A percentile compares a stretch with the other conserved stretches of the same genome.
phyloP scores from a whole-genome alignment of 805 yeast species.

The Debaryomyces castellii region DNA sequence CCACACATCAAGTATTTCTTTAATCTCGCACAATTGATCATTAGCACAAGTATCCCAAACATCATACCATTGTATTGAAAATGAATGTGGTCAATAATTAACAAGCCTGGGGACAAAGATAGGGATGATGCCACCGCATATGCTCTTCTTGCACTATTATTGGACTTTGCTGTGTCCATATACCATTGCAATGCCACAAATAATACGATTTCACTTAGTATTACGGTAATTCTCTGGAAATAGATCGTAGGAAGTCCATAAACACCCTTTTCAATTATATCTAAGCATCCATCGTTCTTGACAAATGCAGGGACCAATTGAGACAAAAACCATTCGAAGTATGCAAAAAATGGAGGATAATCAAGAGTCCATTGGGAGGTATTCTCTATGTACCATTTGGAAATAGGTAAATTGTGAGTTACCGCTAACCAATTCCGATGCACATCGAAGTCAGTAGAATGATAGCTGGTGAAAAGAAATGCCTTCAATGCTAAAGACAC shows the following conservation, averaged over 20 bases:
- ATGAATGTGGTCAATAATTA: constrained; percentile 92
- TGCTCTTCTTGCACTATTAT: constrained; percentile 44
- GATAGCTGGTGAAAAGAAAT: constrained; percentile 60
- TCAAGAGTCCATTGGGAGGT: constrained; percentile 92
- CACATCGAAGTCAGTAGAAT: constrained; percentile 95
- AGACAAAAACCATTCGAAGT: constrained; percentile 82
- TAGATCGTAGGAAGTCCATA: constrained; percentile 79
- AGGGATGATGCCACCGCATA: constrained; percentile 81
- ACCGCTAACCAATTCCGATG: constrained; percentile 97
- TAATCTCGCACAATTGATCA: constrained; percentile 69
- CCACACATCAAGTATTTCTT: constrained; percentile 60
- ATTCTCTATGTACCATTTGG: constrained; percentile 78
- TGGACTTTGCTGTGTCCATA: constrained; percentile 46
- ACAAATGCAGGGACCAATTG: constrained; percentile 67
- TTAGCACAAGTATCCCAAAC: constrained; percentile 76
- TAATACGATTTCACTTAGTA: constrained; percentile 70
- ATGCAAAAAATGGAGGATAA: constrained; percentile 97
- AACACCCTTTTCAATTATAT: constrained; percentile 59
- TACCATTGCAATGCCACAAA: constrained; percentile 72
- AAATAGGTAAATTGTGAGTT: constrained; percentile 70
- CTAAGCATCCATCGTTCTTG: constrained; percentile 73
- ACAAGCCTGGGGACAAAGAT: constrained; percentile 83
- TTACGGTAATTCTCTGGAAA: constrained; percentile 81
- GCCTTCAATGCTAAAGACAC: constrained; percentile 33
- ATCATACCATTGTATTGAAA: constrained; percentile 96